Evolutionary conservation across 148 eudicot genomes (phyloP), one percentile per base, ranked within the genome.

Genomic region (Camellia japonica): DNA sequence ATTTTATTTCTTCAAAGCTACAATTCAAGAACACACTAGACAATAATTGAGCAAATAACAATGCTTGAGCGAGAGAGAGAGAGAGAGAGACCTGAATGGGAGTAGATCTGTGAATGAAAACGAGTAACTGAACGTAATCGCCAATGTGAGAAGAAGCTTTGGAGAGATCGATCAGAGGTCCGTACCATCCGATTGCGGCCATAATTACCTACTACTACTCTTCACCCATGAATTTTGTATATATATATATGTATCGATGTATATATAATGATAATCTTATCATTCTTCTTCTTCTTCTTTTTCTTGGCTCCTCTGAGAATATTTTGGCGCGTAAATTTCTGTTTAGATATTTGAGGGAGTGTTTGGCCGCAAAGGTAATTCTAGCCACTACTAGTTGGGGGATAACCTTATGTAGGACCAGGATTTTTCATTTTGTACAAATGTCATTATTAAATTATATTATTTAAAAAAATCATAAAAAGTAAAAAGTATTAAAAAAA

Each of bases 151-250:
- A 90, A 81, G 90, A 19, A 41, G 94, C 93, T 19, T 82, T 71
- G n/a, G 90, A 87, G 16, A 94, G 92, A 73, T 90, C 89, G 43
- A 94, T 91, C 56, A 94, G 80, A 18, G 98, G 98, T 73, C 98
- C 98, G 76, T 90, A 89, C 93, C 95, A 90, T 69, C 91, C 91
- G 65, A 90, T 89, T 62, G 87, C 92, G 49, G 90, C 92, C 95
- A 91, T 89, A 1, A 11, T 51, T 8, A 3, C 20, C 41, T 7
- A 12, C 46, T 12, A 6, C 30, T 19, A 2, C 43, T 4, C 30
- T 52, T 23, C 60, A 15, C 16, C 43, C 62, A 30, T 1, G 38
- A 30, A 30, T 1, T 30, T 30, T 30, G 38, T 30, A 30, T 30
- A 30, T 30, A n/a, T n/a, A 30, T 30, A 30, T 30, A 30, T 30